These are phyloP conservation scores for Boletellus ananas DNA, from an alignment of 768 basidiomycete genomes.

Conservation along the genomic window DNA sequence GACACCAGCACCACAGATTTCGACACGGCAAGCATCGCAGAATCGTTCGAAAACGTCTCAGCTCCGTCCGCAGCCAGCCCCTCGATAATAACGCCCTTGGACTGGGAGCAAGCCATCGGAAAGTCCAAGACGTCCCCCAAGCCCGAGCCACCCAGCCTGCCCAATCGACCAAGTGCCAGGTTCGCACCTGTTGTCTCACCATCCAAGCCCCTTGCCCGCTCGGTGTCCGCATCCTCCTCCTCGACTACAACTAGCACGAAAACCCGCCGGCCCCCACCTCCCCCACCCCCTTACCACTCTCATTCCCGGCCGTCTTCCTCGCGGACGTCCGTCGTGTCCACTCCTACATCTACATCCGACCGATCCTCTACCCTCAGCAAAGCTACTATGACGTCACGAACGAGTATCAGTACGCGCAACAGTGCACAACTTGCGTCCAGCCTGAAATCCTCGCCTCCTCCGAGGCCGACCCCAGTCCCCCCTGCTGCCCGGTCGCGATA, in stretches of 20 bases:
- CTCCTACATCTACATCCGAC: constrained; percentile 49
- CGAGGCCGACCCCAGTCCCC: constrained; percentile 66
- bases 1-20: constrained; percentile 36
- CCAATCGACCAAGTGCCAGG: constrained; percentile 39
- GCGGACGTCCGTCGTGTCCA: constrained; percentile 35
- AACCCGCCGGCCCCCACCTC: constrained; percentile 38
- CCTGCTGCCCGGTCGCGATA: constrained; percentile 61
- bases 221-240: constrained; percentile 35
- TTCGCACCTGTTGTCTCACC: constrained; percentile 18
- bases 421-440: constrained; percentile 19
- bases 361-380: constrained; percentile 59
- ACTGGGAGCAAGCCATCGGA: constrained; percentile 49
- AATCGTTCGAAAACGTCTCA: constrained; percentile 71
- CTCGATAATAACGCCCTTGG: constrained; percentile 41
- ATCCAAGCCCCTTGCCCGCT: constrained; percentile 30
- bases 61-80: constrained; percentile 53
- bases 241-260: constrained; percentile 35
- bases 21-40: constrained; percentile 58
- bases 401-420: constrained; percentile 34
- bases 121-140: constrained; percentile 29
- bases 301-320: constrained; percentile 33
- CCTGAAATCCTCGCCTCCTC: constrained; percentile 31
- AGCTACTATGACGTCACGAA: constrained; percentile 37
- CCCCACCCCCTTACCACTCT: constrained; percentile 32
- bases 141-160: constrained; percentile 43